These are phyloP conservation scores for Phlebiopsis gigantea DNA, from an alignment of 768 basidiomycete species.

Conservation along the genomic window DNA sequence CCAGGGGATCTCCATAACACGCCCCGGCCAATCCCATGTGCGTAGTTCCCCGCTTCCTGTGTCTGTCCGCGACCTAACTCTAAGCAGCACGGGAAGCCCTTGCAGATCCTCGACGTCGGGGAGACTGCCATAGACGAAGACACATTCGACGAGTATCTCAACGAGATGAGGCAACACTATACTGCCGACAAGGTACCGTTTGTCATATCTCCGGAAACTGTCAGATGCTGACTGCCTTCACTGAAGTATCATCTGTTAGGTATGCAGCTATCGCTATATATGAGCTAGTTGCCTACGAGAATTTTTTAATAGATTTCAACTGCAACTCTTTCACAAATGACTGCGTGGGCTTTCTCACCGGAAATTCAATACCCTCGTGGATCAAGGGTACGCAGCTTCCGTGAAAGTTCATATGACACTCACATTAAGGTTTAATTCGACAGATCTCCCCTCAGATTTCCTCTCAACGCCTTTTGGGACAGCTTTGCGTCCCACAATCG, in stretches of 20 bases:
- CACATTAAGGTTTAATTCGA: background rate
- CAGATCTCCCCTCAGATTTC: conserved; percentile 78
- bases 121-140: conserved; percentile 76
- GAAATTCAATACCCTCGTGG: conserved; percentile 71
- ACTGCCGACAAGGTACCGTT: conserved; percentile 78
- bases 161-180: conserved; percentile 71
- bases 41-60: conserved; percentile 21
- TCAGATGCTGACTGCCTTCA: background rate
- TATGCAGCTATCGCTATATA: conserved; percentile 22
- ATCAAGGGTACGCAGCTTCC: conserved; percentile 58
- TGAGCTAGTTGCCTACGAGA: background rate
- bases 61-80: background rate
- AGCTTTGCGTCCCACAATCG: conserved; percentile 84
- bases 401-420: background rate
- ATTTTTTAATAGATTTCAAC: conserved; percentile 63
- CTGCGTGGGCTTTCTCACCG: conserved; percentile 81
- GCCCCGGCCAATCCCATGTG: conserved; percentile 81
- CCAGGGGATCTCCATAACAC: conserved; percentile 68
- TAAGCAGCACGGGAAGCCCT: conserved; percentile 65
- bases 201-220: background rate
- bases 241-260: conserved; percentile 81
- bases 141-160: conserved; percentile 81
- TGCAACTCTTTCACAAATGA: conserved; percentile 95
- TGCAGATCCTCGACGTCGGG: conserved; percentile 70
- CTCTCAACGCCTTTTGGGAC: conserved; percentile 86